These are phyloP conservation scores for Tuber borchii DNA, from an alignment of 495 filamentous ascomycete genomes.

Conservation along the genomic window DNA sequence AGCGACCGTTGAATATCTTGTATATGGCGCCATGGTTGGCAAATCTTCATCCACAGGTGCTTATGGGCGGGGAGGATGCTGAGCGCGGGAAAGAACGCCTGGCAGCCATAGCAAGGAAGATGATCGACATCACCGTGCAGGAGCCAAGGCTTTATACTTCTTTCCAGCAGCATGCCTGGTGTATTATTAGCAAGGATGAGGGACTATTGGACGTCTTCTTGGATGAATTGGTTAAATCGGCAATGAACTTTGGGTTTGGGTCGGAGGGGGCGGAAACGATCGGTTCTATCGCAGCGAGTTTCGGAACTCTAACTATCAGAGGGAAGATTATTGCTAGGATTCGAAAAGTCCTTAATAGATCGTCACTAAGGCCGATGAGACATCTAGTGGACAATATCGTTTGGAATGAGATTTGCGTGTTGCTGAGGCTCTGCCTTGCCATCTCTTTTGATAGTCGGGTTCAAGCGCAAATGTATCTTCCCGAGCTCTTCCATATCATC, in stretches of 20 bases:
- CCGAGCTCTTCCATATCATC: constrained; percentile 61
- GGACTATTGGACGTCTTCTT: constrained; percentile 56
- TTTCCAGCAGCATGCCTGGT: constrained; percentile 57
- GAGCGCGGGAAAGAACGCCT: constrained; percentile 59
- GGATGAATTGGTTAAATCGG: constrained; percentile 57
- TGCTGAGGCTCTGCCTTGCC: constrained; percentile 57
- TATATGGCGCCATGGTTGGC: constrained; percentile 64
- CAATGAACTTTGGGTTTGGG: constrained; percentile 51
- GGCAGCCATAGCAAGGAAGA: constrained; percentile 55
- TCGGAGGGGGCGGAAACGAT: constrained; percentile 56
- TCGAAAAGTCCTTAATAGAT: constrained; percentile 57
- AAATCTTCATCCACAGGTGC: constrained; percentile 52
- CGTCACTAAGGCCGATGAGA: constrained; percentile 56
- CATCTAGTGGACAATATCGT: constrained; percentile 57
- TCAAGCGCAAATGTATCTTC: constrained; percentile 58
- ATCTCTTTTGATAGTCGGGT: constrained; percentile 59
- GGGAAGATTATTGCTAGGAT: constrained; percentile 57
- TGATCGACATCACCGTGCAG: constrained; percentile 55
- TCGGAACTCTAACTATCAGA: constrained; percentile 56
- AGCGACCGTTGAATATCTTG: constrained; percentile 56
- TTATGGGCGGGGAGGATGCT: constrained; percentile 53
- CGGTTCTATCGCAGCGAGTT: constrained; percentile 54
- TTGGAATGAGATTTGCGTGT: constrained; percentile 58
- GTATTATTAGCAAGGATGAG: constrained; percentile 57
- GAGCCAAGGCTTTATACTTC: constrained; percentile 54